phyloP scores from a whole-genome alignment of 2,329 filamentous ascomycete species.

The Verticillium nonalfalfae region DNA sequence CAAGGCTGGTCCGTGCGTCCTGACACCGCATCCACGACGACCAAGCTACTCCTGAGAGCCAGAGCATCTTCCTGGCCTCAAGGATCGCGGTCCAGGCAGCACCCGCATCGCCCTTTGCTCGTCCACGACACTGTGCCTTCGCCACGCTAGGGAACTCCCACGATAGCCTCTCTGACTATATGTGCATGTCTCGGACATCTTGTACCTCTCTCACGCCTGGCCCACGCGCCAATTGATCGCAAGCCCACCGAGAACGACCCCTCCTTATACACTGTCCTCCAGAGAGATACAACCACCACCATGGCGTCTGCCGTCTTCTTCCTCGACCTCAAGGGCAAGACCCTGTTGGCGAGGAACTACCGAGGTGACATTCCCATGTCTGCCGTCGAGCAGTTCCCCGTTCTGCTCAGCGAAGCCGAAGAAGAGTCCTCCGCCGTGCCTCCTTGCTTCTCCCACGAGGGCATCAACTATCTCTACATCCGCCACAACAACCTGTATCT shows the following conservation, averaged over 20 bases:
- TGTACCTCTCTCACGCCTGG: slow-evolving; percentile 11
- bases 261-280: slow-evolving; percentile 12
- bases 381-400: slow-evolving; percentile 94
- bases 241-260: slow-evolving; percentile 14
- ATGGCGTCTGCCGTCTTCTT: slow-evolving; percentile 99
- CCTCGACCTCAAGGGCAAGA: slow-evolving; percentile 99
- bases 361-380: slow-evolving; percentile 98
- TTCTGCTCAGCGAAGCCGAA: slow-evolving; percentile 95
- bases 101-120: not conserved
- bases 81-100: not conserved
- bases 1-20: slow-evolving; percentile 1
- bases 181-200: slow-evolving; percentile 4
- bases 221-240: slow-evolving; percentile 18
- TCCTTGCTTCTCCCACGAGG: slow-evolving; percentile 96
- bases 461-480: slow-evolving; percentile 99
- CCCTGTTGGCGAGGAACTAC: slow-evolving; percentile 97
- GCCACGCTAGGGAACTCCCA: not conserved
- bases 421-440: slow-evolving; percentile 97
- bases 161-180: not conserved
- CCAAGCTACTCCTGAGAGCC: not conserved
- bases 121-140: not conserved
- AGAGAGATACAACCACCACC: slow-evolving; percentile 22
- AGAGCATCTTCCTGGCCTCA: not conserved
- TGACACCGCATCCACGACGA: slow-evolving; percentile 1
- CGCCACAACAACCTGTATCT: slow-evolving; percentile 99